phyloP scores from a whole-genome alignment of 2,329 filamentous ascomycete genomes.

The Aspergillus sp. region DNA sequence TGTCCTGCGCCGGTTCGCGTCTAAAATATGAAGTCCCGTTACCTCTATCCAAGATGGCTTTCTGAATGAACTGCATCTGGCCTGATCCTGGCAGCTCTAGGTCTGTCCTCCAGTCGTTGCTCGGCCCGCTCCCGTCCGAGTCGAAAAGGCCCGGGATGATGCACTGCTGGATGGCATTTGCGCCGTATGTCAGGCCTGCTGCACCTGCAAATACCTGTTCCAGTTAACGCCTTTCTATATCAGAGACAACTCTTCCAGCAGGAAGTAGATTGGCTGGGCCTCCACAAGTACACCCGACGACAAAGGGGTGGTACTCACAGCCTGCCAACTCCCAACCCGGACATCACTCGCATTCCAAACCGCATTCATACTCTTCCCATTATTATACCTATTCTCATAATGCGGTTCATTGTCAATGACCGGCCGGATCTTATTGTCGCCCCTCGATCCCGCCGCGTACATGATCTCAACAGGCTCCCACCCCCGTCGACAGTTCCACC shows the following conservation, averaged over 20 bases:
- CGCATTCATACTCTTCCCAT: neutral
- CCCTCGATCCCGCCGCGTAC: conserved; percentile 1
- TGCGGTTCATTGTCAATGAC: conserved; percentile 10
- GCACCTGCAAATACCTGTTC: conserved; percentile 9
- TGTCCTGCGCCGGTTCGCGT: conserved; percentile 4
- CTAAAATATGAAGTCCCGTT: neutral
- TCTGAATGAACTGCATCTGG: conserved; percentile 8
- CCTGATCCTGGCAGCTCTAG: neutral
- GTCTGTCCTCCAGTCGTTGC: neutral
- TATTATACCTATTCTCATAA: conserved; percentile 10
- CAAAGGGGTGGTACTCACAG: neutral
- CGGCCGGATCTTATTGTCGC: neutral
- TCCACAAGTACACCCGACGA: too few relatives aligned
- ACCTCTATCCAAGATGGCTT: conserved; percentile 6
- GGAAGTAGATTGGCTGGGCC: too few relatives aligned
- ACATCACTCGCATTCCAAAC: conserved; percentile 12
- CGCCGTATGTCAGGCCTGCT: conserved; percentile 5
- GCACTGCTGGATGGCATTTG: conserved; percentile 2
- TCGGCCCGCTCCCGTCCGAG: neutral
- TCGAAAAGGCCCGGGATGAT: neutral
- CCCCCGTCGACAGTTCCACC: conserved; percentile 11
- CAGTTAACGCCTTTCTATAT: too few relatives aligned
- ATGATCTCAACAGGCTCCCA: conserved; percentile 11
- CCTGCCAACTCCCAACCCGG: conserved; percentile 7
- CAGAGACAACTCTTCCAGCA: too few relatives aligned